Percentiles rank a stretch among this genome's conserved stretches.
Conservation (phyloP, 2,329 filamentous ascomycete genomes). For the Fusarium sp. region DNA sequence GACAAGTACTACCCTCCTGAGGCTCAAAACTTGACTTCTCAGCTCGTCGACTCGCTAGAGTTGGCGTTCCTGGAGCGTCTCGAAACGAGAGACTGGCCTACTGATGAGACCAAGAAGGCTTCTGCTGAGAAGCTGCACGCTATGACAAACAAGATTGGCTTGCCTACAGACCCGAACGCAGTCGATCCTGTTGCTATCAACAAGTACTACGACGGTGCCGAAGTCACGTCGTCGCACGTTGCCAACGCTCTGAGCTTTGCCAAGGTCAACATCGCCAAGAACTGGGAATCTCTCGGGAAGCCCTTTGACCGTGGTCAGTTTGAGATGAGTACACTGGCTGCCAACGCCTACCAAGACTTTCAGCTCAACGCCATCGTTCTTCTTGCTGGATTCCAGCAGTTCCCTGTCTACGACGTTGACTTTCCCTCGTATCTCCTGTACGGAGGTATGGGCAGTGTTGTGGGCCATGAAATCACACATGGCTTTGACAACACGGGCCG, state of each 20-base stretch:
- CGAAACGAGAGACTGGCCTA: constrained; percentile 72
- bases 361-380: constrained; percentile 77
- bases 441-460: constrained; percentile 75
- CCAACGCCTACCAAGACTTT: constrained; percentile 76
- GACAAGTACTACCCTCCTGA: constrained; percentile 75
- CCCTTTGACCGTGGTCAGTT: constrained; percentile 71
- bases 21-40: constrained; percentile 74
- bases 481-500: constrained; percentile 76
- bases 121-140: constrained; percentile 75
- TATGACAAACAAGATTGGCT: constrained; percentile 77
- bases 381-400: constrained; percentile 71
- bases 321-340: constrained; percentile 69
- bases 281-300: constrained; percentile 70
- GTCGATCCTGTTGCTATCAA: constrained; percentile 67
- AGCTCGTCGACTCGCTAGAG: constrained; percentile 79
- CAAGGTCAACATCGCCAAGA: constrained; percentile 58
- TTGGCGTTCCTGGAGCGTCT: constrained; percentile 72
- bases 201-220: constrained; percentile 67
- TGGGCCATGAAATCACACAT: constrained; percentile 77
- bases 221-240: constrained; percentile 66
- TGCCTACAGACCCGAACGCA: constrained; percentile 73
- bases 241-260: constrained; percentile 66
- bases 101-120: constrained; percentile 67
- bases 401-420: constrained; percentile 72
- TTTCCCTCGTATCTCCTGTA: constrained; percentile 75